Percentiles rank a stretch among this genome's conserved stretches.
These are phyloP conservation scores for Wickerhamomyces subpelliculosus DNA, from an alignment of 805 yeast genomes.

Conservation along the genomic window DNA sequence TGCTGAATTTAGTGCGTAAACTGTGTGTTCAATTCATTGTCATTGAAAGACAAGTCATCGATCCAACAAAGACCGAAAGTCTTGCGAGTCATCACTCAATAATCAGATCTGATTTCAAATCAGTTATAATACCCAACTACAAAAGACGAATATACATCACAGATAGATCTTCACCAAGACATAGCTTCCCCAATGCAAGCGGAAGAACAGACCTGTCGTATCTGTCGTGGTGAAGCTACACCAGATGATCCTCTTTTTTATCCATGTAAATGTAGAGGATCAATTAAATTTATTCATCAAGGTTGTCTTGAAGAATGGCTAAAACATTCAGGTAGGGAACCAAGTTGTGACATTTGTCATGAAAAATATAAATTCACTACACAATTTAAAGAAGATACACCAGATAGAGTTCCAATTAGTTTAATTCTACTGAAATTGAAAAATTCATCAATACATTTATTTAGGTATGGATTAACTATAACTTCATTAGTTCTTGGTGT, in stretches of 20 bases:
- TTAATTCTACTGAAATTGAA: conserved; percentile 37
- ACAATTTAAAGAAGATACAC: conserved; percentile 59
- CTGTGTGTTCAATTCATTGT: no score
- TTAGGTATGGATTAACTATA: conserved; percentile 14
- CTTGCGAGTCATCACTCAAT: no score
- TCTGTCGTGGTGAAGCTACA: conserved; percentile 90
- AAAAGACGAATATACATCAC: not conserved
- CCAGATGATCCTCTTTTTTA: conserved; percentile 71
- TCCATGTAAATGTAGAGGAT: conserved; percentile 93
- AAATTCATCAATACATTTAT: conserved; percentile 10
- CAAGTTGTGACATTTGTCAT: conserved; percentile 85
- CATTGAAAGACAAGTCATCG: no score
- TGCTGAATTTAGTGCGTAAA: no score
- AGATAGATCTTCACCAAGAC: not conserved
- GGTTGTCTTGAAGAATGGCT: conserved; percentile 90
- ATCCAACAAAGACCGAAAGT: no score
- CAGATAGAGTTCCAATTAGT: conserved; percentile 49
- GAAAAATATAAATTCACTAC: conserved; percentile 63
- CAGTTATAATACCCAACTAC: not conserved
- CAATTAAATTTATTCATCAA: conserved; percentile 89
- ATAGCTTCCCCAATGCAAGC: not conserved
- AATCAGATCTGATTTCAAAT: not conserved
- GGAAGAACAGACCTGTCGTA: conserved; percentile 65
- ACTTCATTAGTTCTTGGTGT: conserved; percentile 30
- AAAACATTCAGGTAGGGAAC: conserved; percentile 41